Evolutionary conservation across 2,329 filamentous ascomycete genomes (phyloP).

Genomic region (Cercospora citrullina): DNA sequence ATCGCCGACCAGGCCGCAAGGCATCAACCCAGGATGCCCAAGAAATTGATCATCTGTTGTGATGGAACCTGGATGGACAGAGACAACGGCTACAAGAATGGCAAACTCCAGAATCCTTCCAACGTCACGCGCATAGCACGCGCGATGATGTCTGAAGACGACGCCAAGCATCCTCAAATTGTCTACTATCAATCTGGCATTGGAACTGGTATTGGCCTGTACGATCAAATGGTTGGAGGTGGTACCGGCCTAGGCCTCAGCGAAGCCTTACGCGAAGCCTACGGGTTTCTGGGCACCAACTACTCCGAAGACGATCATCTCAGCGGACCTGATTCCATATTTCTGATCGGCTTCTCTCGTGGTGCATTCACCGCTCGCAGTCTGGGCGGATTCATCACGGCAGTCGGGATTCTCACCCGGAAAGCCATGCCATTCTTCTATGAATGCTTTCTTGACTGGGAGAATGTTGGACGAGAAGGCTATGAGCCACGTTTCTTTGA

Average conservation of each 20-base stretch:
- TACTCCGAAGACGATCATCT: conserved; percentile 44
- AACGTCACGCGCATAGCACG: conserved; percentile 41
- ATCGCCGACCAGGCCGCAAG: conserved; percentile 19
- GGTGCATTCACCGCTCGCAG: conserved; percentile 49
- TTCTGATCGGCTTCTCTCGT: conserved; percentile 49
- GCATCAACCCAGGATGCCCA: conserved; percentile 25
- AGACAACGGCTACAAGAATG: conserved; percentile 38
- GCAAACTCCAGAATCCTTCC: conserved; percentile 37
- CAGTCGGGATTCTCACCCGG: conserved; percentile 45
- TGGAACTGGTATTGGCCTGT: conserved; percentile 39
- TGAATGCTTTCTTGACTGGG: conserved; percentile 40
- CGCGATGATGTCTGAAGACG: conserved; percentile 39
- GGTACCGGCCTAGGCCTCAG: conserved; percentile 39
- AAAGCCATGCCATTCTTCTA: conserved; percentile 38
- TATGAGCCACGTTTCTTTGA: conserved; percentile 37
- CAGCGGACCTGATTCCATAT: conserved; percentile 45
- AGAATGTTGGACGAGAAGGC: conserved; percentile 33
- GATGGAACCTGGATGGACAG: conserved; percentile 41
- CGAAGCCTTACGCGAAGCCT: conserved; percentile 60
- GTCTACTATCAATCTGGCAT: conserved; percentile 44
- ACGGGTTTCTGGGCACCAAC: conserved; percentile 63
- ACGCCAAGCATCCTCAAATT: conserved; percentile 40
- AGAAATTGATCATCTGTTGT: conserved; percentile 34
- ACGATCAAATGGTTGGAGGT: conserved; percentile 38
- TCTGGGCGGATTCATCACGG: conserved; percentile 48